Base-by-base conservation (phyloP, 345 rosid species). In the Noccaea caerulescens region DNA sequence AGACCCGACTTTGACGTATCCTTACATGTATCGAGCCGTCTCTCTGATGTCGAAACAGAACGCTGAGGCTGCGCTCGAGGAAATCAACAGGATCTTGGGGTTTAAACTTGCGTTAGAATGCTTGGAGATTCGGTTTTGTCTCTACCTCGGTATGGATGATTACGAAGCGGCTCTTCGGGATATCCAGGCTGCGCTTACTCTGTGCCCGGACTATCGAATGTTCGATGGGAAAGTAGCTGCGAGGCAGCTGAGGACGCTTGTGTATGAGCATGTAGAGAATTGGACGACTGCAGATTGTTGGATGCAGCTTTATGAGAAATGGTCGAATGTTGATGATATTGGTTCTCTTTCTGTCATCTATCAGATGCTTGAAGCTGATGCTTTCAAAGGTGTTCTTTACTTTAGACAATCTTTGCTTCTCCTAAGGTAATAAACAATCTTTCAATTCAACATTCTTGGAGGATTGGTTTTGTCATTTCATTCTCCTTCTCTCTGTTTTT, bases 261-360 rank as follows among this genome's bases (percentile, higher is more conserved):
- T 94, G 55, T 86, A 85, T 57, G 99, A 88, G 84, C 98, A 94
- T 76, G 84, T 89, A 16, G 99, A 84, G 42, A 85, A 67, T 64
- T 94, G 96, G 97, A 91, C 98, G 42, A 83, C 96, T 1, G 99
- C 99, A 0, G 99, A 94, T 83, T 94, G 97, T 81, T 94, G 99
- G 99, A 77, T 91, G 87, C 99, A 94, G 66, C 76, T 94, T 76
- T 94, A 91, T 73, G 96, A 89, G 62, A 82, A 90, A 71, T 94
- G 99, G 97, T 94, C 99, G 25, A 84, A 88, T 25, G 99, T 94
- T 69, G 98, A 93, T 71, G 98, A 93, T 72, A 86, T 91, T 41
- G 98, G 98, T 36, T 93, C 98, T 42, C 96, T 94, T 72, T 94
- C 99, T 8, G 99, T 94, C 27, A 94, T 94, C 66, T 94, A 91